Evolutionary conservation across 148 eudicot species (phyloP).

Genomic region (Cornus suecica): DNA sequence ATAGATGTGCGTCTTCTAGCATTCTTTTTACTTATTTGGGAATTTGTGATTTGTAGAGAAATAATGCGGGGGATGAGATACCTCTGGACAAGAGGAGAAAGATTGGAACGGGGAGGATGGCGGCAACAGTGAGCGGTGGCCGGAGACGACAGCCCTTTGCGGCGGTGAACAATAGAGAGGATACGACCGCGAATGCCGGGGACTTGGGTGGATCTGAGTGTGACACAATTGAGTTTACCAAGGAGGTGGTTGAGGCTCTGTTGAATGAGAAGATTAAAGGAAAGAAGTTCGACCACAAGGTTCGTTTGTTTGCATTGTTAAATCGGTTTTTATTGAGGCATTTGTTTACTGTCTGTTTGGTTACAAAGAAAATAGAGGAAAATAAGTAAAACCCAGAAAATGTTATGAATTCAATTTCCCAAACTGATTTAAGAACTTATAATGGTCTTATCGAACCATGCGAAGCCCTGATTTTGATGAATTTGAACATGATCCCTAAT

Average conservation of each 20-base stretch:
- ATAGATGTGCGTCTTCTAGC: background rate
- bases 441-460: background rate
- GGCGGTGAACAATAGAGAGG: conserved; percentile 30
- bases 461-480: background rate
- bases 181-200: conserved; percentile 11
- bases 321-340: too few species aligned
- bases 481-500: too few species aligned
- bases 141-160: conserved; percentile 45
- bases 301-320: conserved; percentile 12
- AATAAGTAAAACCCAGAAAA: background rate
- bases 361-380: background rate
- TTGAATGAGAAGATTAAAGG: conserved; percentile 71
- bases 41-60: conserved; percentile 32
- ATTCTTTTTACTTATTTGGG: background rate
- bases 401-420: background rate
- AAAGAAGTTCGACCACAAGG: conserved; percentile 63
- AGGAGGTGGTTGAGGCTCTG: conserved; percentile 65
- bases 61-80: conserved; percentile 31
- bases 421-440: background rate
- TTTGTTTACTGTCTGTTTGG: conserved; percentile 7
- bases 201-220: conserved; percentile 35
- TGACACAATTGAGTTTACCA: conserved; percentile 43
- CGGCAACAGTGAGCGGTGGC: conserved; percentile 34
- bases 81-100: conserved; percentile 52
- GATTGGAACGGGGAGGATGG: conserved; percentile 36